Evolutionary conservation across 345 rosid species (phyloP), one percentile per base, ranked within the genome.

Genomic region (Cardamine resedifolia): DNA sequence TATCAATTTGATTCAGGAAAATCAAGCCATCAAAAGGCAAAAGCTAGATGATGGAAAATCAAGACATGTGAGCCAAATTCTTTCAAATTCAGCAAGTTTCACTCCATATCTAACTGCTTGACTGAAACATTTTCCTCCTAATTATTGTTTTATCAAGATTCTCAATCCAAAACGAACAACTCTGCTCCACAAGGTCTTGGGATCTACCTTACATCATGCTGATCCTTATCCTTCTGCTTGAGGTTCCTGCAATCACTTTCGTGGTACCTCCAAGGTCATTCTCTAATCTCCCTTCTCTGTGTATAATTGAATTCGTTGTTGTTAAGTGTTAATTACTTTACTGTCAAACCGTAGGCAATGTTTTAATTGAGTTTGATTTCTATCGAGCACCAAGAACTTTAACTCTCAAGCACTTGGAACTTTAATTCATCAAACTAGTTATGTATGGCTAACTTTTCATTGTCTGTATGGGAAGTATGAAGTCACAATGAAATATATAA

Each of bases 171-270:
- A 84, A 74, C 90, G 91, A 28, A 81, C 82, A 48, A 82, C 77
- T 73, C 84, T 89, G 73, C 87, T 70, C 24, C 99, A 59, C 68
- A 78, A 52, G 98, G 94, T 73, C 83, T 86, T 52, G 72, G 82
- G 98, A 95, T 90, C 94, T 95, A 24, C 99, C 99, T 33, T 95
- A 91, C 76, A 87, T 81, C 81, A 86, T 95, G 96, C 91, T 59
- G 98, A 90, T 41, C 96, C 96, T 77, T 90, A 87, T 44, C 84
- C 91, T 65, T 80, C 96, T 38, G 89, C 98, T 60, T 95, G 98
- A 97, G 98, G 96, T 64, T 90, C 97, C 16, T 95, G 99, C 97
- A 73, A 86, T 68, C 99, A 95, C 78, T 84, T 78, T 71, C 96
- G 91, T 33, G 99, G 99, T 72, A 89, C 90, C 71, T 90, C 96